Evolutionary conservation across 2,329 filamentous ascomycete genomes (phyloP), one percentile per base, ranked within the genome.

Genomic region (Epicoccum nigrum): DNA sequence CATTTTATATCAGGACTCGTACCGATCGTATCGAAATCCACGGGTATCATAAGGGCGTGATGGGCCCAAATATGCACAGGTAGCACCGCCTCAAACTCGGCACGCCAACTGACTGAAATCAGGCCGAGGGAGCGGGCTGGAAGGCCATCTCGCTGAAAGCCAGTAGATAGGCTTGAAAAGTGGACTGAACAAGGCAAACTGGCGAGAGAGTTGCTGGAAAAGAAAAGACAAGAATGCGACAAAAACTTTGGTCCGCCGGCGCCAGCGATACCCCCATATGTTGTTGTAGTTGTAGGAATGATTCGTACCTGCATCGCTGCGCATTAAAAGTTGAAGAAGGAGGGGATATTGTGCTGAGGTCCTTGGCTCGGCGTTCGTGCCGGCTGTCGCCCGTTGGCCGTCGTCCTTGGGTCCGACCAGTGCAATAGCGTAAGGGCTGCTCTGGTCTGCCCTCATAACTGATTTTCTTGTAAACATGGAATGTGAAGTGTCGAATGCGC

Each of bases 51-150:
- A 45, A 60, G 57, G 55, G 52, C 43, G 21, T 20, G 51, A 47
- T 37, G n/a, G n/a, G 40, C 55, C 55, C 51, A 50, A 62, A 53
- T 60, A 62, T 62, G 59, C 59, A 62, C 59, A 60, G 16, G n/a
- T n/a, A 42, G 49, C 38, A 38, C 49, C 49, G 32, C 16, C 42
- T 48, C 43, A 12, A 12, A 49, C 40, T 56, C 25, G 28, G 19
- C 21, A 27, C 34, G 45, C 23, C 13, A 30, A 38, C 45, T 51
- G 42, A 34, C 45, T 48, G 25, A 34, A 35, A 50, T 38, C 42
- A 44, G 31, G 43, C 39, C 43, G 35, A 42, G 39, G 42, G 28
- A 55, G 44, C 30, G 54, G 42, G 50, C 45, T 46, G 31, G 44
- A 50, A 32, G 6, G 17, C 39, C 25, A 38, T 30, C 42, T 23